Percentiles rank a stretch among this genome's conserved stretches.
Conservation (phyloP, 2,329 filamentous ascomycete species). For the Apiospora malaysiana region DNA sequence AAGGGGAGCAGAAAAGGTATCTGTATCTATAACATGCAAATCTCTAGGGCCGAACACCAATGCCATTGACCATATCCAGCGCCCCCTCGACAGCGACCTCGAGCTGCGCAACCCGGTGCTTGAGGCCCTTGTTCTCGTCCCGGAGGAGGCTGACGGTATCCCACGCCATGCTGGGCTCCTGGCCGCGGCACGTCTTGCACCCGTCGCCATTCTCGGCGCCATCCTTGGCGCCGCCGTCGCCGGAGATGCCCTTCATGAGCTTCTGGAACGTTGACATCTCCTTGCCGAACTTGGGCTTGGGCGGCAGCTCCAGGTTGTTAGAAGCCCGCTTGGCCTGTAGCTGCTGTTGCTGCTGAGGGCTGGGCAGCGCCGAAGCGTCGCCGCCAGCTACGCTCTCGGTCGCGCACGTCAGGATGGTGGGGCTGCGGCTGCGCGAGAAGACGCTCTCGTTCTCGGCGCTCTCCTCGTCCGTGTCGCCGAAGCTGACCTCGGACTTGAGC, state of each 20-base stretch:
- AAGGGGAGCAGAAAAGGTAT: neutral
- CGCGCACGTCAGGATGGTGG: conserved; percentile 51
- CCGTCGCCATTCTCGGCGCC: conserved; percentile 25
- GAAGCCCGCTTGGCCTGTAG: conserved; percentile 23
- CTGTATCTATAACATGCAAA: neutral
- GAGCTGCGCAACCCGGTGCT: conserved; percentile 62
- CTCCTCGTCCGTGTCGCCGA: conserved; percentile 58
- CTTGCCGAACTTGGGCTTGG: conserved; percentile 37
- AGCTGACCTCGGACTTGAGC: conserved; percentile 48
- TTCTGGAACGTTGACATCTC: conserved; percentile 55
- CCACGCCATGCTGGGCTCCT: conserved; percentile 66
- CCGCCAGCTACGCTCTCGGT: conserved; percentile 30
- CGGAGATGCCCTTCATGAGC: conserved; percentile 52
- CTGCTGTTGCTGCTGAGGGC: conserved; percentile 24
- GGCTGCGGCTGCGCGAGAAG: conserved; percentile 66
- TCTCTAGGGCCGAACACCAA: conserved; percentile 46
- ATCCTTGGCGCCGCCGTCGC: conserved; percentile 40
- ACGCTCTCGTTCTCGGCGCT: conserved; percentile 57
- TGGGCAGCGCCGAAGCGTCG: conserved; percentile 18
- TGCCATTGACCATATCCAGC: conserved; percentile 63
- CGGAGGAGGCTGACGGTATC: conserved; percentile 66
- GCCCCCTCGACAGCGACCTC: conserved; percentile 67
- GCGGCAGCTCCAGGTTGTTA: conserved; percentile 26
- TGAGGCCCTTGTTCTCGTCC: conserved; percentile 67
- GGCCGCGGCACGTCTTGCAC: conserved; percentile 64